Conservation (phyloP, 345 rosid genomes). For the Acer campestre region DNA sequence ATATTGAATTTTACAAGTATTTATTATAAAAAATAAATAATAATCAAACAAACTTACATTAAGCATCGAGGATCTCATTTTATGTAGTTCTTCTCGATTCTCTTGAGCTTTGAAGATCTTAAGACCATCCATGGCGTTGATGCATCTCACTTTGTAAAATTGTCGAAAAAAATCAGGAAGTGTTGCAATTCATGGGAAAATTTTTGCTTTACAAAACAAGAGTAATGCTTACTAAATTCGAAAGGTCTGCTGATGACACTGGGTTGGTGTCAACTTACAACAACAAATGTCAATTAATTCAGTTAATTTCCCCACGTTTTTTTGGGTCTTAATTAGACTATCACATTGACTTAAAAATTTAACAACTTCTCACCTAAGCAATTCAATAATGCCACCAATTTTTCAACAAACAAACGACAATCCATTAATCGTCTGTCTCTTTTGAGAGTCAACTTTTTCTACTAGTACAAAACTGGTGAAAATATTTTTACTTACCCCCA, state of each 20-base stretch:
- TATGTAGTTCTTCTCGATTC: no score
- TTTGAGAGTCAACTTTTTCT: constrained; percentile 13
- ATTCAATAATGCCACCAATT: constrained; percentile 12
- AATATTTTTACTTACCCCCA: no score
- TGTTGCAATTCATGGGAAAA: no score
- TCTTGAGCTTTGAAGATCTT: no score
- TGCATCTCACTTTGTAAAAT: background rate
- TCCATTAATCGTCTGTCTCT: background rate
- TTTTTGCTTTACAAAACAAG: no score
- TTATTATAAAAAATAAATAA: no score
- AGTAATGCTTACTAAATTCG: background rate
- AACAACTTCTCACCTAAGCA: constrained; percentile 21
- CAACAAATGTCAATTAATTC: background rate
- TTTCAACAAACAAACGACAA: constrained; percentile 8
- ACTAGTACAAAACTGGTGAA: background rate
- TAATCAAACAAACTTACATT: no score
- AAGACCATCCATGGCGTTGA: no score
- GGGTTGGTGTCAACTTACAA: background rate
- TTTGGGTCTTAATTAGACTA: background rate
- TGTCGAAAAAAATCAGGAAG: no score
- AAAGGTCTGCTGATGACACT: background rate
- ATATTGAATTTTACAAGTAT: no score
- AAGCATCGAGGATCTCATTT: no score
- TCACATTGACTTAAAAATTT: background rate
- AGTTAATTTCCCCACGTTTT: background rate